Conservation (phyloP, 495 filamentous ascomycete genomes). For the Lophiotrema nucula region DNA sequence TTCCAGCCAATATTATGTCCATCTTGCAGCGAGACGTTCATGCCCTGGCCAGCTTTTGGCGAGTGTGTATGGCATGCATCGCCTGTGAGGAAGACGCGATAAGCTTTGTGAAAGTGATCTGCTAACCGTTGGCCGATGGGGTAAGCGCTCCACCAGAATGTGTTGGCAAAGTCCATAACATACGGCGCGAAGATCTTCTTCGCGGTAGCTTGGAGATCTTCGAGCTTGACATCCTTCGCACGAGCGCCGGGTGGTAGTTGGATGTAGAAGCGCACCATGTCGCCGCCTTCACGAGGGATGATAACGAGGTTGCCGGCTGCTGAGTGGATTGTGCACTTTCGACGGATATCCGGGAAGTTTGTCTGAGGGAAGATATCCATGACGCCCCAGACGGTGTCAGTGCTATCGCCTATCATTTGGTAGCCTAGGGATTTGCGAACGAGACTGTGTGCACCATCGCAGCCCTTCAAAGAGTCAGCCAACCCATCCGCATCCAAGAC, state of each 20-base stretch:
- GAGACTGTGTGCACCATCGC: conserved; percentile 74
- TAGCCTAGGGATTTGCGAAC: conserved; percentile 67
- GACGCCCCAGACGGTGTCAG: conserved; percentile 76
- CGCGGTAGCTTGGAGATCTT: conserved; percentile 58
- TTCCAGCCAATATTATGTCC: conserved; percentile 77
- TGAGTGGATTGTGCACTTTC: conserved; percentile 57
- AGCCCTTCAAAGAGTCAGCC: conserved; percentile 51
- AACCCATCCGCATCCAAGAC: background rate
- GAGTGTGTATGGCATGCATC: conserved; percentile 64
- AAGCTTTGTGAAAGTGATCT: conserved; percentile 53
- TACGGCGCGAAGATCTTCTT: conserved; percentile 59
- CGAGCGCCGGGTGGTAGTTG: conserved; percentile 56
- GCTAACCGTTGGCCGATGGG: conserved; percentile 59
- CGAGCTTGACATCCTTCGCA: conserved; percentile 47
- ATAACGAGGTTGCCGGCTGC: conserved; percentile 56
- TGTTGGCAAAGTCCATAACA: conserved; percentile 50
- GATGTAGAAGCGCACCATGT: conserved; percentile 61
- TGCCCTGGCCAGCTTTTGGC: conserved; percentile 59
- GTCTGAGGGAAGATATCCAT: conserved; percentile 77
- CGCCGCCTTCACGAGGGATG: conserved; percentile 66
- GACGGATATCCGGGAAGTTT: conserved; percentile 72
- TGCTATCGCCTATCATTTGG: conserved; percentile 71
- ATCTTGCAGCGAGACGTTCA: conserved; percentile 45
- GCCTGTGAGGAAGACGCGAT: conserved; percentile 57
- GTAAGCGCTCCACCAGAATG: conserved; percentile 61